These are phyloP conservation scores for Penicillium sp. DNA, from an alignment of 2,329 filamentous ascomycete genomes.

Conservation along the genomic window DNA sequence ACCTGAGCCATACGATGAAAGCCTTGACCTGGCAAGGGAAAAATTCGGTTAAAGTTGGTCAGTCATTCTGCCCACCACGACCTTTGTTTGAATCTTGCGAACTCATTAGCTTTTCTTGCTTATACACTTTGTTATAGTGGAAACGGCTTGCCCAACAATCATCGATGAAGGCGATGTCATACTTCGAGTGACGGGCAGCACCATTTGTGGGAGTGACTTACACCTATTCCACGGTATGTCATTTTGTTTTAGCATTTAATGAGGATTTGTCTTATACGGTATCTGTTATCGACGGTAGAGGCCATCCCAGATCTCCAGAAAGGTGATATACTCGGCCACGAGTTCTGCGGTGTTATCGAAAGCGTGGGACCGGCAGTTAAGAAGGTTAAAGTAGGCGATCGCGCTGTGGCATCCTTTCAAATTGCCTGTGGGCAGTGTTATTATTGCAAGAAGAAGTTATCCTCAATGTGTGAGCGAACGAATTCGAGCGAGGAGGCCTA, in stretches of 20 bases:
- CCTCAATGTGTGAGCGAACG: conserved; percentile 78
- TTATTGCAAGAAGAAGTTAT: conserved; percentile 78
- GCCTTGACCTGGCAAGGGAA: conserved; percentile 88
- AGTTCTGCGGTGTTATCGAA: conserved; percentile 58
- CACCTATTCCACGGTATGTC: conserved; percentile 52
- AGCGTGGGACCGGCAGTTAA: conserved; percentile 60
- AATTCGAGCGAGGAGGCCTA: conserved; percentile 73
- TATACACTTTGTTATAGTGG: conserved; percentile 45
- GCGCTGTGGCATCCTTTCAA: conserved; percentile 85
- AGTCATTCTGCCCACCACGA: background rate
- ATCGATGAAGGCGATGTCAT: conserved; percentile 78
- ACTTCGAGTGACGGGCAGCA: conserved; percentile 72
- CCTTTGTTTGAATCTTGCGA: background rate
- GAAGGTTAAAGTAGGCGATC: conserved; percentile 62
- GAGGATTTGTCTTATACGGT: background rate
- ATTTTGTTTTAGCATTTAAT: background rate
- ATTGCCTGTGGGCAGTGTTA: conserved; percentile 72
- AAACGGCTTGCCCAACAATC: conserved; percentile 71
- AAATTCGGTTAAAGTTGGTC: conserved; percentile 72
- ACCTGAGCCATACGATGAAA: conserved; percentile 56
- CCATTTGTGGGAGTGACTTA: conserved; percentile 65
- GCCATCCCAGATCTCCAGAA: conserved; percentile 63
- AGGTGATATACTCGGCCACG: conserved; percentile 69
- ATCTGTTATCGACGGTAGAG: conserved; percentile 21
- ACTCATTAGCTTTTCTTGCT: background rate